Evolutionary conservation across 2,329 filamentous ascomycete species (phyloP).

Genomic region (Nigrospora osmanthi): DNA sequence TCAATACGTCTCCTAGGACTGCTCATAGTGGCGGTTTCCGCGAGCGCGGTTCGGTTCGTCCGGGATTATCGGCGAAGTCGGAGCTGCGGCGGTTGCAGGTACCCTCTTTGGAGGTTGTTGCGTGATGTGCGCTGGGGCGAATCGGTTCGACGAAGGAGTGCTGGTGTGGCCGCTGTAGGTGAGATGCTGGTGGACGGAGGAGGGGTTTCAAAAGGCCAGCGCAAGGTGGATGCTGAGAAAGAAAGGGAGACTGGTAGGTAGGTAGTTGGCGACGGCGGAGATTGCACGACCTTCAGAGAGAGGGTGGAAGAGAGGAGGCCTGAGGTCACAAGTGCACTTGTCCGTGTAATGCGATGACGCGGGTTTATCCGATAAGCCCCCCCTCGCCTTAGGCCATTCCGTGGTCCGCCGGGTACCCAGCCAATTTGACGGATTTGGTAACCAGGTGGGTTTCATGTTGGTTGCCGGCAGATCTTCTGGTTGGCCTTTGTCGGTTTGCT

Average conservation of each 20-base stretch:
- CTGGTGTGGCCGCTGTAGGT: too few relatives aligned
- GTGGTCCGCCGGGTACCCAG: too few relatives aligned
- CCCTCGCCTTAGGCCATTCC: background rate
- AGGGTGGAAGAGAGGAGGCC: background rate
- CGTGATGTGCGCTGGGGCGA: too few relatives aligned
- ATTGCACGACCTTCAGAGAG: background rate
- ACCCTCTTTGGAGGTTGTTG: too few relatives aligned
- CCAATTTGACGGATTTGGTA: too few relatives aligned
- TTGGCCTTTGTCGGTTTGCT: too few relatives aligned
- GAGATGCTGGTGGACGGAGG: background rate
- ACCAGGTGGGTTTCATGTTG: too few relatives aligned
- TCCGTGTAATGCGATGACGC: background rate
- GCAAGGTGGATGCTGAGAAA: background rate
- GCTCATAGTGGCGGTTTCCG: slow-evolving; percentile 15
- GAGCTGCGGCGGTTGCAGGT: too few relatives aligned
- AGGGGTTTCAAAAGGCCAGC: background rate
- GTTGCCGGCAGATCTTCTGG: too few relatives aligned
- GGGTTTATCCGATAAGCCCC: background rate
- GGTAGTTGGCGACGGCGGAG: background rate
- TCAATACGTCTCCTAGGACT: slow-evolving; percentile 24
- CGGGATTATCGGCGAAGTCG: background rate
- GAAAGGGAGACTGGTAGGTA: too few relatives aligned
- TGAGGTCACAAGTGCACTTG: background rate
- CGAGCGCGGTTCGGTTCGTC: background rate
- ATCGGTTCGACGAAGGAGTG: too few relatives aligned